phyloP scores from a whole-genome alignment of 768 basidiomycete species.

The Psilocybe sp. region DNA sequence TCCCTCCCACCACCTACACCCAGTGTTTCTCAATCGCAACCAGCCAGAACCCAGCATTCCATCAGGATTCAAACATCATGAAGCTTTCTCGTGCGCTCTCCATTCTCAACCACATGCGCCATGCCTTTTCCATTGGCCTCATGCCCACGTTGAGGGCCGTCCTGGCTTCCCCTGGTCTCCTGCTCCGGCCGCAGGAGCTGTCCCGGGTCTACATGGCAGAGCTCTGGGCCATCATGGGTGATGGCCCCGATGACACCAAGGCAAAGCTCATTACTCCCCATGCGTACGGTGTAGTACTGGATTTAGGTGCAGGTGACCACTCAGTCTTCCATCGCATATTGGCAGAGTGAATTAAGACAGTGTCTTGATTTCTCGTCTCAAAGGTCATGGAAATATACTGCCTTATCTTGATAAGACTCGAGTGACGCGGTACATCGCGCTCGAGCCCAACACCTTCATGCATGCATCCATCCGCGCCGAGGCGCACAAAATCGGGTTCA shows the following conservation, averaged over 20 bases:
- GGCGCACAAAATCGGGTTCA: conserved; percentile 50
- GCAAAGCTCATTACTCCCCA: conserved; percentile 44
- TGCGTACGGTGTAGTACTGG: conserved; percentile 60
- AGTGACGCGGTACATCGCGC: conserved; percentile 64
- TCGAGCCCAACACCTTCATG: conserved; percentile 70
- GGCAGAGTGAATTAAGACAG: neutral
- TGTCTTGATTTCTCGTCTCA: neutral
- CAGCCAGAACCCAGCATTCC: too few relatives aligned
- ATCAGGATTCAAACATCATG: too few relatives aligned
- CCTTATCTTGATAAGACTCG: conserved; percentile 53
- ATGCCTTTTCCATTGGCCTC: conserved; percentile 17
- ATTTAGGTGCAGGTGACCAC: conserved; percentile 60
- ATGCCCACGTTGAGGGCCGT: conserved; percentile 44
- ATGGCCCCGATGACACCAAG: conserved; percentile 49
- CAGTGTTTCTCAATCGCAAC: too few relatives aligned
- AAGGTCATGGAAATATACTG: conserved; percentile 65
- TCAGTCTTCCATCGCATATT: neutral
- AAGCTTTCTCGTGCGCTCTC: too few relatives aligned
- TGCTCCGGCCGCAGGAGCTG: conserved; percentile 41
- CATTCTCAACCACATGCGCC: too few relatives aligned
- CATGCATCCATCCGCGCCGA: conserved; percentile 49
- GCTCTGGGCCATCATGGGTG: conserved; percentile 52
- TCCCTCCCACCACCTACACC: too few relatives aligned
- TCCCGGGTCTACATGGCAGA: conserved; percentile 56
- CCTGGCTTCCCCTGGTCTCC: conserved; percentile 34